A percentile compares a stretch with the other conserved stretches of the same genome.
Conservation (phyloP, 1,284 basidiomycete genomes). For the Ceratobasidium theobromae region DNA sequence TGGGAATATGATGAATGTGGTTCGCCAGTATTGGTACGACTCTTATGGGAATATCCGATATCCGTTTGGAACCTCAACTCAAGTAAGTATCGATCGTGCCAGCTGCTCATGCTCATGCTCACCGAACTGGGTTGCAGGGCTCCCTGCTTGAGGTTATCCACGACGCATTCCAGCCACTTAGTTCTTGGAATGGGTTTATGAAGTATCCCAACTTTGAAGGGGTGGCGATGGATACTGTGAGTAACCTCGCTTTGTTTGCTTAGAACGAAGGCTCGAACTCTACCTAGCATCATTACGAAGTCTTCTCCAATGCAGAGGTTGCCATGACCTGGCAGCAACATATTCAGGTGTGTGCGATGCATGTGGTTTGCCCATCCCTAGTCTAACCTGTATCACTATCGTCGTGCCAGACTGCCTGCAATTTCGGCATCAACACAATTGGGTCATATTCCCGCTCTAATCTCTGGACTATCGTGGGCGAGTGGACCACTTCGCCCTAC, state of each 20-base stretch:
- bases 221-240: conserved; percentile 54
- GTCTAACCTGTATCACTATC: not conserved
- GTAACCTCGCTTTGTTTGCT: conserved; percentile 38
- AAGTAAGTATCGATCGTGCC: too few relatives aligned
- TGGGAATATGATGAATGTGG: conserved; percentile 54
- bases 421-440: conserved; percentile 47
- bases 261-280: conserved; percentile 53
- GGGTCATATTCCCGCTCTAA: conserved; percentile 54
- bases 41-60: conserved; percentile 75
- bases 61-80: conserved; percentile 23
- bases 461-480: conserved; percentile 77
- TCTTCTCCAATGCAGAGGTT: conserved; percentile 64
- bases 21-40: conserved; percentile 72
- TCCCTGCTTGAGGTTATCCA: conserved; percentile 71
- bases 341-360: conserved; percentile 54
- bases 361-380: not conserved
- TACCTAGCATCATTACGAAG: conserved; percentile 72
- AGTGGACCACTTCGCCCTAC: conserved; percentile 80
- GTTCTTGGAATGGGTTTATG: conserved; percentile 74
- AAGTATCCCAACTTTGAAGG: conserved; percentile 47
- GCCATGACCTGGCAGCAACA: conserved; percentile 59
- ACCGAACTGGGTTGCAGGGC: conserved; percentile 45
- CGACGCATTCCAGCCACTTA: conserved; percentile 82
- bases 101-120: too few relatives aligned
- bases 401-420: conserved; percentile 54